These are phyloP conservation scores for Nephelium lappaceum DNA, from an alignment of 345 rosid genomes.

Conservation along the genomic window DNA sequence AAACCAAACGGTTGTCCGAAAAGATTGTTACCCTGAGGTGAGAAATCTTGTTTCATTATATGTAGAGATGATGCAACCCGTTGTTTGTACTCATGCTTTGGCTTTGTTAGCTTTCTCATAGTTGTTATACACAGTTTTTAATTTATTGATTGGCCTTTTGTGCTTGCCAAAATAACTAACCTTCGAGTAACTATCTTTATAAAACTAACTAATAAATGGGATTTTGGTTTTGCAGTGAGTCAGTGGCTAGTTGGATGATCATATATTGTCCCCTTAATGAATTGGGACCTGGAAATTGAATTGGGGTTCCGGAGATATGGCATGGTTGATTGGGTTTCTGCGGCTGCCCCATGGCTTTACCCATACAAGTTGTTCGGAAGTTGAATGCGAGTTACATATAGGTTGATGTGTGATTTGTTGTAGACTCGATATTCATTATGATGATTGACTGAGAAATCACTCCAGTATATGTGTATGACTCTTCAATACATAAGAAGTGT, in stretches of 20 bases:
- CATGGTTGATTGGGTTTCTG: neutral
- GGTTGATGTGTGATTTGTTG: slow-evolving; percentile 4
- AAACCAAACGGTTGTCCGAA: slow-evolving; percentile 61
- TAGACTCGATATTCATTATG: neutral
- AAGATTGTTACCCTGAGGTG: slow-evolving; percentile 72
- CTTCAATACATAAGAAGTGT: neutral
- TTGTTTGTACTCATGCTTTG: neutral
- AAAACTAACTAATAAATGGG: neutral
- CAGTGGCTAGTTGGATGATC: slow-evolving; percentile 9
- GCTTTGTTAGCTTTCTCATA: too few relatives aligned
- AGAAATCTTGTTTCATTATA: slow-evolving; percentile 19
- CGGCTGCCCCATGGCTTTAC: neutral
- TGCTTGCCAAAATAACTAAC: neutral
- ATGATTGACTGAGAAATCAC: neutral
- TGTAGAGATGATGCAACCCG: neutral
- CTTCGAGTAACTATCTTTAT: neutral
- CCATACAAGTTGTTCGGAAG: neutral
- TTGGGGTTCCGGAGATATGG: neutral
- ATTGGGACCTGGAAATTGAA: neutral
- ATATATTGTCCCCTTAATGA: neutral
- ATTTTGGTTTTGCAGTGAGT: slow-evolving; percentile 21
- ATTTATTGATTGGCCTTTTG: neutral
- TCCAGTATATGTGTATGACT: neutral
- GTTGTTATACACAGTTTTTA: neutral
- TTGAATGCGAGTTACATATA: neutral